Evolutionary conservation across 192 early-diverging fungal species (phyloP).

Genomic region (Coemansia sp.): DNA sequence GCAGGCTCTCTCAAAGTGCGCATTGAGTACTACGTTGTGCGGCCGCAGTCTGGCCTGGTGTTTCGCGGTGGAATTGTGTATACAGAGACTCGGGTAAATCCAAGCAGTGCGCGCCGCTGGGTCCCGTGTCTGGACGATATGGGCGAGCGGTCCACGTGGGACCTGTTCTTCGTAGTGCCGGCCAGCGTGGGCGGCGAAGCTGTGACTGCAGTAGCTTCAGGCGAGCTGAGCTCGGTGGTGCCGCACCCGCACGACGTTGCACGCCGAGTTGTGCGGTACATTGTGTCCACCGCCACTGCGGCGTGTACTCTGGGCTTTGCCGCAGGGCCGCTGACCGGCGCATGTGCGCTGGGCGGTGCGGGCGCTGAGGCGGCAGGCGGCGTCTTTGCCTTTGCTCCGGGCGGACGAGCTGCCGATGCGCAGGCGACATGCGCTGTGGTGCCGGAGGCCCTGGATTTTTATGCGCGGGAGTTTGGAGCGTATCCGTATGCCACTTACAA

Average conservation of each 20-base stretch:
- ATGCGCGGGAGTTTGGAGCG: slow-evolving; percentile 81
- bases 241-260: slow-evolving; percentile 58
- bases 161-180: slow-evolving; percentile 70
- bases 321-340: slow-evolving; percentile 60
- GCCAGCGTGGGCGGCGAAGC: slow-evolving; percentile 21
- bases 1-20: slow-evolving; percentile 17
- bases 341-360: slow-evolving; percentile 29
- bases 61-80: slow-evolving; percentile 48
- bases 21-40: slow-evolving; percentile 47
- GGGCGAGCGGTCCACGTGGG: slow-evolving; percentile 72
- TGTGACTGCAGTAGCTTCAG: slow-evolving; percentile 57
- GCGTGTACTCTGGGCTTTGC: slow-evolving; percentile 74
- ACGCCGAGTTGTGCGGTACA: slow-evolving; percentile 68
- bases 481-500: slow-evolving; percentile 86
- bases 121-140: slow-evolving; percentile 74
- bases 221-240: slow-evolving; percentile 66
- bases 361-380: slow-evolving; percentile 53
- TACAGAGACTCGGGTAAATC: slow-evolving; percentile 64
- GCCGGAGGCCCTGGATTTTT: slow-evolving; percentile 68
- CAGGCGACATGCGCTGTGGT: slow-evolving; percentile 61
- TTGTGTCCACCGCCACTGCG: slow-evolving; percentile 61
- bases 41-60: slow-evolving; percentile 29
- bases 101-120: slow-evolving; percentile 70
- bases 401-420: slow-evolving; percentile 58
- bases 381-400: slow-evolving; percentile 69